phyloP scores from a whole-genome alignment of 257 asterid species.

The Osmanthus fragrans region DNA sequence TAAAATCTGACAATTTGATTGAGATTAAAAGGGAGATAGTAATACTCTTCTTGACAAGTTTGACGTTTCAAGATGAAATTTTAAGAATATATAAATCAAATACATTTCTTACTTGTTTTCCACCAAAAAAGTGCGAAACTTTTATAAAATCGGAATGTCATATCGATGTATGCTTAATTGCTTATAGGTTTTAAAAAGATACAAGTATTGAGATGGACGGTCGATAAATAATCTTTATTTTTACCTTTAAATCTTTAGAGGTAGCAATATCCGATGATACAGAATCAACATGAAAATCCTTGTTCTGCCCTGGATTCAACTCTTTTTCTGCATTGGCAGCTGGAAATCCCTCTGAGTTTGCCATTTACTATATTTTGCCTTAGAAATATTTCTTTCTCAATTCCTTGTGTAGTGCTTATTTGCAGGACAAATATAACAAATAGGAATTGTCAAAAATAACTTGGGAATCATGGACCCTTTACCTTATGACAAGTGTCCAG shows the following conservation, averaged over 20 bases:
- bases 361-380: constrained; percentile 33
- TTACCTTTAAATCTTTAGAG: constrained; percentile 47
- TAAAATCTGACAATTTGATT: no score
- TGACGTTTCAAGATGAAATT: no score
- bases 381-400: not conserved
- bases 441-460: constrained; percentile 12
- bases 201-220: no score
- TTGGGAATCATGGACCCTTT: no score
- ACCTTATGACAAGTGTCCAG: constrained; percentile 41
- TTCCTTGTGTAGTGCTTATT: not conserved
- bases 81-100: not conserved
- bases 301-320: constrained; percentile 55
- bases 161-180: no score
- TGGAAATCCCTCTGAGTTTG: constrained; percentile 51
- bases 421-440: not conserved
- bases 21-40: no score
- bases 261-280: constrained; percentile 52
- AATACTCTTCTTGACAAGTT: no score
- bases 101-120: not conserved
- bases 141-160: no score
- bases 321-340: constrained; percentile 57
- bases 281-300: constrained; percentile 55
- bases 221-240: not conserved
- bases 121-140: no score
- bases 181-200: not conserved